Evolutionary conservation across 352 stramenopile genomes (phyloP).

Genomic region (Poterioochromonas sp.): DNA sequence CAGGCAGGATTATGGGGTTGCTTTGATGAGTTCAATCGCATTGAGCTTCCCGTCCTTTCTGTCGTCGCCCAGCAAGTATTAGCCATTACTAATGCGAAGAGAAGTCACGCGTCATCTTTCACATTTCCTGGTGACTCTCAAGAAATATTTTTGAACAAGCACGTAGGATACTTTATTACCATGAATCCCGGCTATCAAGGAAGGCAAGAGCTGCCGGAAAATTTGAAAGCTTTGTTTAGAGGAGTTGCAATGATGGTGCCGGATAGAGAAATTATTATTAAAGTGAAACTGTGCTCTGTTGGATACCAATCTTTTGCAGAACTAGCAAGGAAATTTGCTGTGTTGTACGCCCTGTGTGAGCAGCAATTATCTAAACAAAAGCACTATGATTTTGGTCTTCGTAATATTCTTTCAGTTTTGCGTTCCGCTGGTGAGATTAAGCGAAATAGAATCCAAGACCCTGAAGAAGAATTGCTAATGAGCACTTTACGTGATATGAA

Average conservation of each 20-base stretch:
- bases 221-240: constrained; percentile 63
- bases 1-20: constrained; percentile 82
- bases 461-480: constrained; percentile 72
- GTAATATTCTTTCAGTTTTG: constrained; percentile 76
- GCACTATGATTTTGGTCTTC: constrained; percentile 79
- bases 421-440: constrained; percentile 77
- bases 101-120: constrained; percentile 66
- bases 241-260: constrained; percentile 81
- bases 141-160: constrained; percentile 67
- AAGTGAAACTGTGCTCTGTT: constrained; percentile 78
- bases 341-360: constrained; percentile 77
- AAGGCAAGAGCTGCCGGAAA: constrained; percentile 70
- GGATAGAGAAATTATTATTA: constrained; percentile 84
- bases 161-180: constrained; percentile 83
- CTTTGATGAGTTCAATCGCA: constrained; percentile 97
- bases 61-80: constrained; percentile 78
- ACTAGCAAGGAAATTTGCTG: constrained; percentile 79
- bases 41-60: constrained; percentile 74
- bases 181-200: constrained; percentile 86
- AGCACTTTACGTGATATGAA: constrained; percentile 82
- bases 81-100: constrained; percentile 74
- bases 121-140: constrained; percentile 77
- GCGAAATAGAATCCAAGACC: constrained; percentile 69
- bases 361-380: constrained; percentile 79
- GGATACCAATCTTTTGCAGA: constrained; percentile 75